Percentiles rank a stretch among this genome's conserved stretches.
phyloP scores from a whole-genome alignment of 1,139 yeast species.

The Blastobotrys ciferrii region DNA sequence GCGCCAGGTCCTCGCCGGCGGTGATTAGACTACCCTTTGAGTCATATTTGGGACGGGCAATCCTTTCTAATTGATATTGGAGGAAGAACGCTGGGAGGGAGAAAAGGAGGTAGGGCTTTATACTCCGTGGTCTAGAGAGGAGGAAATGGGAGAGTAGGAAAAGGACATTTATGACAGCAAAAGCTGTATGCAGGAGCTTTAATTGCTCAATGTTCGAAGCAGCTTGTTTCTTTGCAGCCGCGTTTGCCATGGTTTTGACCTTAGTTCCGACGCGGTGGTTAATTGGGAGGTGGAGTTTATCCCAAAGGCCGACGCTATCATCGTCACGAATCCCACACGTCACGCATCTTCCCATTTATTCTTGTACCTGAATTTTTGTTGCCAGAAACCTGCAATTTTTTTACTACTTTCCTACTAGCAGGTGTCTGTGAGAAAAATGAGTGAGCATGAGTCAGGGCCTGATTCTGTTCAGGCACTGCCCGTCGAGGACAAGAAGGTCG shows the following conservation, averaged over 20 bases:
- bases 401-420: not conserved
- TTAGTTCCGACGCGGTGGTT: no score
- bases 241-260: conserved; percentile 51
- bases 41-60: conserved; percentile 63
- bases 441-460: not conserved
- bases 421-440: not conserved
- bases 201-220: conserved; percentile 53
- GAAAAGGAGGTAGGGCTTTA: conserved; percentile 53
- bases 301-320: not conserved
- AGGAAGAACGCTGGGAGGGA: conserved; percentile 57
- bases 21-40: conserved; percentile 44
- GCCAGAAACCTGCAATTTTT: no score
- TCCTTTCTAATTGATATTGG: conserved; percentile 57
- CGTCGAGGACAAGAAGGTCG: not conserved
- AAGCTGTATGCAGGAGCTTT: conserved; percentile 51
- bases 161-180: conserved; percentile 46
- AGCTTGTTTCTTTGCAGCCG: conserved; percentile 70
- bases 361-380: no score
- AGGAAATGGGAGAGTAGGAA: conserved; percentile 43
- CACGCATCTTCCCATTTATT: no score
- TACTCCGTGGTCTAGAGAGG: conserved; percentile 53
- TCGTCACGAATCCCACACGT: not conserved
- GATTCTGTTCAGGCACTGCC: not conserved
- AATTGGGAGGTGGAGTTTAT: not conserved
- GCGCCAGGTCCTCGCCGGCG: conserved; percentile 65